A percentile compares a stretch with the other conserved stretches of the same genome.
phyloP scores from a whole-genome alignment of 2,329 filamentous ascomycete genomes.

The Diaporthe velutina region DNA sequence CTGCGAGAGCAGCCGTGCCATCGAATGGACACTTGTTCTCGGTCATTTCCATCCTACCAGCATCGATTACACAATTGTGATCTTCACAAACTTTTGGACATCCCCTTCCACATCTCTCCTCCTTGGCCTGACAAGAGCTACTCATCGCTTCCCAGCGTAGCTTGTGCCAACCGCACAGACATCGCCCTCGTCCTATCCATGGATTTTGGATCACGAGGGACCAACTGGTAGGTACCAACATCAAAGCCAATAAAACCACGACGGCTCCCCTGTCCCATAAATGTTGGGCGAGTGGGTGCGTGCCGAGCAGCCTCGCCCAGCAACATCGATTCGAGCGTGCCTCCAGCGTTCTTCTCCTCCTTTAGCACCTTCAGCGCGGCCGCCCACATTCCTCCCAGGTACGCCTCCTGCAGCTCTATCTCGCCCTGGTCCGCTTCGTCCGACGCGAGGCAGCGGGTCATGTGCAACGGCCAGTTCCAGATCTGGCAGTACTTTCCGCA shows the following conservation, averaged over 20 bases:
- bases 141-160: background rate
- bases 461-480: conserved; percentile 26
- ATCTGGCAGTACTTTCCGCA: conserved; percentile 37
- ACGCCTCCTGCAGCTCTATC: background rate
- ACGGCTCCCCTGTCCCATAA: background rate
- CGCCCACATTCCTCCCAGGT: conserved; percentile 8
- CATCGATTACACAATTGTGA: background rate
- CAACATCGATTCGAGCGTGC: background rate
- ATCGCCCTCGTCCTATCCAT: background rate
- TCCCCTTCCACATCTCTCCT: background rate
- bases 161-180: background rate
- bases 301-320: background rate
- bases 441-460: background rate
- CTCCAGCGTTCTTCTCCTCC: background rate
- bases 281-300: background rate
- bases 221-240: background rate
- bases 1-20: background rate
- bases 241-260: background rate
- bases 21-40: too few relatives aligned
- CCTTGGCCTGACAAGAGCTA: background rate
- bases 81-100: background rate
- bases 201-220: fast-evolving
- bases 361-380: conserved; percentile 9
- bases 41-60: too few relatives aligned
- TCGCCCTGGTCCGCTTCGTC: background rate